Evolutionary conservation across 371 early-diverging fungal genomes (phyloP), one percentile per base, ranked within the genome.

Genomic region (Mortierella sp.): DNA sequence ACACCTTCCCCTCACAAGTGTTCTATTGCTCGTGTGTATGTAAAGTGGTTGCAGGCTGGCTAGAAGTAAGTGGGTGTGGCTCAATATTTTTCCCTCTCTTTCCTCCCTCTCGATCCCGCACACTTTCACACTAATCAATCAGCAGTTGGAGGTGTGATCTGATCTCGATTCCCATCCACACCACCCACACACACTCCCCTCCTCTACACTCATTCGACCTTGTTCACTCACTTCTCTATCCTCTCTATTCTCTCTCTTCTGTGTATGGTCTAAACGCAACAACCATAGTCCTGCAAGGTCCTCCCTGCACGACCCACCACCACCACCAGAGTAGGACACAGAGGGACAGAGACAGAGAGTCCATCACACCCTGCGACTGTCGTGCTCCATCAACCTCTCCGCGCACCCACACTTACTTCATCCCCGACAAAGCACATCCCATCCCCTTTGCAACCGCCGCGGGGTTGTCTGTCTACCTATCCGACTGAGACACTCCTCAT

Each of bases 341-440:
- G n/a, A n/a, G n/a, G n/a, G n/a, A n/a, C n/a, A n/a, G 55, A 55
- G 34, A 53, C 26, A 58, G 58, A 58, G 58, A 31, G 58, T 58
- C 44, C 66, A 6, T 13, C 41, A 24, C 19, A 16, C 19, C 66
- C 47, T 14, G 19, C 31, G 29, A 31, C 44, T 43, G n/a, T n/a
- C n/a, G n/a, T n/a, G n/a, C n/a, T n/a, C n/a, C n/a, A n/a, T n/a
- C n/a, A n/a, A n/a, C n/a, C 66, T 64, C 41, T n/a, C 66, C 6
- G 13, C 16, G 19, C 11, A 58, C 48, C 14, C 47, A 45, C 41
- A 5, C 31, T 5, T 22, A 29, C 52, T 8, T 31, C 58, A 50
- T 50, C 50, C 50, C 34, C 34, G 14, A 14, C 55, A 10, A 4
- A n/a, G n/a, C n/a, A n/a, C 31, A 31, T 55, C 55, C n/a, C 50